These are phyloP conservation scores for Fusarium nematophilum DNA, from an alignment of 2,329 filamentous ascomycete species.

Conservation along the genomic window DNA sequence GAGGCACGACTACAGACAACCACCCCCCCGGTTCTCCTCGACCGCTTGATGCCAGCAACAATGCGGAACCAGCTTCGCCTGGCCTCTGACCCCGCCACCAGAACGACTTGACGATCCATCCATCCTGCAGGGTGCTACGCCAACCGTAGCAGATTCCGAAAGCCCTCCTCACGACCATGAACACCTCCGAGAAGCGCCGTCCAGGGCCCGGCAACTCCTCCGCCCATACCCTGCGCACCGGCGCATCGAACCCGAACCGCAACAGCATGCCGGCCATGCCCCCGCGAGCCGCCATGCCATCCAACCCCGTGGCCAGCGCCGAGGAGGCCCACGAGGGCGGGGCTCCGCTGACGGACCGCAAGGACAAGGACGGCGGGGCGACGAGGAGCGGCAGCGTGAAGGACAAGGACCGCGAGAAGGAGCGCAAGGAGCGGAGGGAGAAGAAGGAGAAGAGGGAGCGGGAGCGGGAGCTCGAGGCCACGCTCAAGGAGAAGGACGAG, in stretches of 20 bases:
- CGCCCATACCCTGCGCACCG: constrained; percentile 29
- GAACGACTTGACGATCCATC: constrained; percentile 43
- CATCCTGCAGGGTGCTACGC: constrained; percentile 16
- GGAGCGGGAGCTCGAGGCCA: constrained; percentile 43
- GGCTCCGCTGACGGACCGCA: constrained; percentile 36
- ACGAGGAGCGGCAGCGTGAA: constrained; percentile 50
- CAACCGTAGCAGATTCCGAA: constrained; percentile 13
- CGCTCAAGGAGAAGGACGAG: constrained; percentile 60
- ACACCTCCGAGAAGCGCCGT: constrained; percentile 59
- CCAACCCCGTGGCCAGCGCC: constrained; percentile 33
- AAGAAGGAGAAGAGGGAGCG: constrained; percentile 40
- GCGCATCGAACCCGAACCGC: constrained; percentile 47
- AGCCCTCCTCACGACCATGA: constrained; percentile 47
- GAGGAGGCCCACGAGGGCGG: constrained; percentile 44
- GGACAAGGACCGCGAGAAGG: constrained; percentile 45
- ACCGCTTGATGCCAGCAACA: constrained; percentile 39
- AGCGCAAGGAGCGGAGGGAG: constrained; percentile 42
- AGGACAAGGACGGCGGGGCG: constrained; percentile 41
- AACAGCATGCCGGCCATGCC: constrained; percentile 47
- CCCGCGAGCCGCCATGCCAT: constrained; percentile 46
- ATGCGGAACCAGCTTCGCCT: constrained; percentile 47
- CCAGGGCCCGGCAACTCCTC: constrained; percentile 43
- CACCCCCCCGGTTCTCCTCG: constrained; percentile 1
- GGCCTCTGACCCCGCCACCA: constrained; percentile 41
- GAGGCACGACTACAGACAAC: background rate